These are phyloP conservation scores for Patellifolia procumbens DNA, from an alignment of 179 eudicot species.

Conservation along the genomic window DNA sequence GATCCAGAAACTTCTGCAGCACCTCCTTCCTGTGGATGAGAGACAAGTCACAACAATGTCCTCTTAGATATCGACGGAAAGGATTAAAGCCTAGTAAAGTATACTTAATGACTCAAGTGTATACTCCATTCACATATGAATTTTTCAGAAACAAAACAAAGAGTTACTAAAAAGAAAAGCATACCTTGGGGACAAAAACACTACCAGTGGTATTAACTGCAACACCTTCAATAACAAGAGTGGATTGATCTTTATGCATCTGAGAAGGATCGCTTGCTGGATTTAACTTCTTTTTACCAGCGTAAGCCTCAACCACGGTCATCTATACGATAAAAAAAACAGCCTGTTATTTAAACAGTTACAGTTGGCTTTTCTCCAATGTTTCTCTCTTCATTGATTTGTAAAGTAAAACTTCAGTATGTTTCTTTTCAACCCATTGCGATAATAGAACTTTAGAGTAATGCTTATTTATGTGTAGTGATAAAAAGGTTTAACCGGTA, in stretches of 20 bases:
- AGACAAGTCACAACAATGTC: not conserved
- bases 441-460: not conserved
- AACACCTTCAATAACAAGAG: conserved; percentile 74
- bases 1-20: conserved; percentile 76
- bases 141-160: not conserved
- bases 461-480: not conserved
- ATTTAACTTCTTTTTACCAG: conserved; percentile 61
- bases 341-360: conserved; percentile 6
- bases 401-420: not conserved
- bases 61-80: not conserved
- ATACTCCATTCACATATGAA: not conserved
- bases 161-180: conserved; percentile 5
- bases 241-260: conserved; percentile 40
- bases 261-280: conserved; percentile 54
- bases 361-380: not conserved
- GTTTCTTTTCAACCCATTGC: not conserved
- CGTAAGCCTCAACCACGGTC: conserved; percentile 90
- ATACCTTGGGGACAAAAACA: conserved; percentile 73
- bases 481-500: not conserved
- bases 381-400: not conserved
- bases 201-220: conserved; percentile 88
- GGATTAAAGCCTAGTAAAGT: not conserved
- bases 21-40: conserved; percentile 52
- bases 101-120: not conserved
- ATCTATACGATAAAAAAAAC: conserved; percentile 44